phyloP scores from a whole-genome alignment of 2,329 filamentous ascomycete genomes.

The Calonectria multiphialidica region DNA sequence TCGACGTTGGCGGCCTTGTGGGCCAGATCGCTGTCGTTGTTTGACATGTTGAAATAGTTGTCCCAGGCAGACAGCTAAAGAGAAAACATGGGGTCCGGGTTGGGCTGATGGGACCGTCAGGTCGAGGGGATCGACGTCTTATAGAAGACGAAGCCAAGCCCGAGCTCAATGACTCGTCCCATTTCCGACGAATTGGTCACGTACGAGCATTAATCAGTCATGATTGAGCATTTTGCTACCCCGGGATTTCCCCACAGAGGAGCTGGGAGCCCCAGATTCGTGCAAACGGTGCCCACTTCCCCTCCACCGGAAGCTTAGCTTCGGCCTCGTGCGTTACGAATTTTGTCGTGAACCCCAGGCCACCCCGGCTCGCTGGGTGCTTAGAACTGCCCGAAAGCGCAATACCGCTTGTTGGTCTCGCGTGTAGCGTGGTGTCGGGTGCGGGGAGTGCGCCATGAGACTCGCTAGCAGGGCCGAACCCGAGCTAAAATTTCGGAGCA shows the following conservation, averaged over 20 bases:
- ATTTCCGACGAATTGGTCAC: background rate
- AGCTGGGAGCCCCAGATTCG: background rate
- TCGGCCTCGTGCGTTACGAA: background rate
- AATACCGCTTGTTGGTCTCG: background rate
- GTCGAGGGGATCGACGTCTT: background rate
- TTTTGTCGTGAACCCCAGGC: background rate
- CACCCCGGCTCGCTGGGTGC: background rate
- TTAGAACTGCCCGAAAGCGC: conserved; percentile 7
- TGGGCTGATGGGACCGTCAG: background rate
- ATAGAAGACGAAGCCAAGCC: background rate
- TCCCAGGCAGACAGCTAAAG: background rate
- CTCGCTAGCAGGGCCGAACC: background rate
- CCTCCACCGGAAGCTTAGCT: background rate
- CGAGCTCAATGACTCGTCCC: background rate
- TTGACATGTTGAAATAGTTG: background rate
- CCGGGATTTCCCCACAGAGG: background rate
- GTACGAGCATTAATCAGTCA: background rate
- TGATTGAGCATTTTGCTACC: conserved; percentile 1
- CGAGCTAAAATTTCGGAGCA: background rate
- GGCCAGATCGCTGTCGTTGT: background rate
- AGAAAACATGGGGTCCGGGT: background rate
- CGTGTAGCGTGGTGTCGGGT: background rate
- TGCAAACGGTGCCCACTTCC: background rate
- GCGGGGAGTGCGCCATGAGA: background rate
- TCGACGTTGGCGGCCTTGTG: conserved; percentile 1